These are phyloP conservation scores for Liquidambar formosana DNA, from an alignment of 164 flowering plant genomes.

Conservation along the genomic window DNA sequence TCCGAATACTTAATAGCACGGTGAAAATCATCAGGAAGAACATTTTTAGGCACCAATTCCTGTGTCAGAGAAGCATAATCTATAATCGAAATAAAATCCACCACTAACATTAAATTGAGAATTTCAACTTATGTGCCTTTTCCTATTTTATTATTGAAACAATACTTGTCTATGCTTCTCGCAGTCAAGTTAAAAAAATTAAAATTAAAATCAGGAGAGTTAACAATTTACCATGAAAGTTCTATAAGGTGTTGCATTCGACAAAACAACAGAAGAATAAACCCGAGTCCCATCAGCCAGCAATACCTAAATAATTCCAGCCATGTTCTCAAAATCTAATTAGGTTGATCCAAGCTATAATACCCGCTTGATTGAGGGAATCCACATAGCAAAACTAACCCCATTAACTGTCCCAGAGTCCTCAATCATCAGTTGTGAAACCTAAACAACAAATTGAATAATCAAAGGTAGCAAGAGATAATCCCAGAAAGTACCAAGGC, in stretches of 20 bases:
- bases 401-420: conserved; percentile 69
- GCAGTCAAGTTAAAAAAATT: not conserved
- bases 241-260: conserved; percentile 88
- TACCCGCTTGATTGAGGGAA: not conserved
- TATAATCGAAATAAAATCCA: not conserved
- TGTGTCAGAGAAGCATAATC: conserved; percentile 27
- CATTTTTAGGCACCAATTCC: conserved; percentile 73
- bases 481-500: not conserved
- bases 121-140: not conserved
- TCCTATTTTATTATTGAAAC: not conserved
- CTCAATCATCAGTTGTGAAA: conserved; percentile 55
- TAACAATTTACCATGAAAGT: conserved; percentile 73
- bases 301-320: conserved; percentile 51
- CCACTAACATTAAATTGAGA: conserved; percentile 1
- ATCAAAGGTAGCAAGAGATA: not conserved
- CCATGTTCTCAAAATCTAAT: conserved; percentile 17
- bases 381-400: conserved; percentile 42
- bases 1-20: conserved; percentile 64
- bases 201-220: not conserved
- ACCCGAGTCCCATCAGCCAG: conserved; percentile 75
- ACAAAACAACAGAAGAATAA: conserved; percentile 71
- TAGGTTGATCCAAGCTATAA: conserved; percentile 10
- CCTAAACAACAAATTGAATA: conserved; percentile 43
- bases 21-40: conserved; percentile 75
- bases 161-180: not conserved